A percentile compares a stretch with the other conserved stretches of the same genome.
These are phyloP conservation scores for Magnusiomyces suaveolens DNA, from an alignment of 1,139 yeast genomes.

Conservation along the genomic window DNA sequence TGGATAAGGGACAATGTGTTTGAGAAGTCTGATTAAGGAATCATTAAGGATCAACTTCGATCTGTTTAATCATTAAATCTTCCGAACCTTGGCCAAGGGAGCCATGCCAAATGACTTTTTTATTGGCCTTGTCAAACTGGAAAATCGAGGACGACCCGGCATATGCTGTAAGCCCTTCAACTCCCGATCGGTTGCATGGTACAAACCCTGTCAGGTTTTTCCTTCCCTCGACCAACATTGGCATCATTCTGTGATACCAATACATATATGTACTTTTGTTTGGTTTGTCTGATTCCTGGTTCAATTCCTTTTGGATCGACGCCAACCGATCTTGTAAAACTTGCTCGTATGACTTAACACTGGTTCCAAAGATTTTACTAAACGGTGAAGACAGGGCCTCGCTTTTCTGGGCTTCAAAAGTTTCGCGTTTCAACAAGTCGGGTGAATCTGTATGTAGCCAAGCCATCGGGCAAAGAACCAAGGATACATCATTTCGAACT, in stretches of 20 bases:
- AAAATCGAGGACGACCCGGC: slow-evolving; percentile 51
- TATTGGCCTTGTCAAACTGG: slow-evolving; percentile 10
- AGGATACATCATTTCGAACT: slow-evolving; percentile 38
- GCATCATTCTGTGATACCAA: slow-evolving; percentile 68
- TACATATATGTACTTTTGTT: slow-evolving; percentile 40
- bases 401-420: slow-evolving; percentile 16
- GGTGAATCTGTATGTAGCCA: slow-evolving; percentile 55
- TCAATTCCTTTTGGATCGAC: slow-evolving; percentile 15
- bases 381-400: neutral
- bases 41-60: slow-evolving; percentile 13
- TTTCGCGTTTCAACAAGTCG: slow-evolving; percentile 17
- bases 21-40: neutral
- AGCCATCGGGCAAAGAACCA: slow-evolving; percentile 76
- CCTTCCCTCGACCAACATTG: slow-evolving; percentile 37
- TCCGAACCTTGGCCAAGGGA: slow-evolving; percentile 22
- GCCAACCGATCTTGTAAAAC: neutral
- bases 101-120: slow-evolving; percentile 18
- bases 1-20: no score
- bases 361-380: neutral
- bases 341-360: slow-evolving; percentile 6
- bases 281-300: slow-evolving; percentile 28
- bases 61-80: slow-evolving; percentile 18
- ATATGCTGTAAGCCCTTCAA: slow-evolving; percentile 58
- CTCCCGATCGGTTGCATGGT: slow-evolving; percentile 63
- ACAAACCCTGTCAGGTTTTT: slow-evolving; percentile 33